These are phyloP conservation scores for Trichoderma endophyticum DNA, from an alignment of 2,329 filamentous ascomycete genomes.

Conservation along the genomic window DNA sequence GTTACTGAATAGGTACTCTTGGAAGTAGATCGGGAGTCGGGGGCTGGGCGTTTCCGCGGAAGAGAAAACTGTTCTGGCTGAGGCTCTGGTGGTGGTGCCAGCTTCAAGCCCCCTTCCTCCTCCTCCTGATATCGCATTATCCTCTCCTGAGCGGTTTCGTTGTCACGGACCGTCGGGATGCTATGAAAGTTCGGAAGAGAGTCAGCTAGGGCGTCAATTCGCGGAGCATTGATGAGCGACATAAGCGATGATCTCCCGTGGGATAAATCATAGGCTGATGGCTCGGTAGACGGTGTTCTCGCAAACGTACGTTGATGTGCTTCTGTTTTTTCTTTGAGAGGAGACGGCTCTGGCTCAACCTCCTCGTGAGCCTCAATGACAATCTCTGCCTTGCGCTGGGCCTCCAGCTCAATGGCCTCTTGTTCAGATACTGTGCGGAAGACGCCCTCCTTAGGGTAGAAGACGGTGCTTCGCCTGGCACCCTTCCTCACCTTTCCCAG, in stretches of 20 bases:
- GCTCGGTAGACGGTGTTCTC: conserved; percentile 60
- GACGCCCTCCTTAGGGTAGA: conserved; percentile 61
- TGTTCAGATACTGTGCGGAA: conserved; percentile 59
- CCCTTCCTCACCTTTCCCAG: conserved; percentile 35
- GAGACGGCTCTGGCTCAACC: conserved; percentile 18
- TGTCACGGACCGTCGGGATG: conserved; percentile 36
- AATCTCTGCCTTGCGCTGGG: conserved; percentile 27
- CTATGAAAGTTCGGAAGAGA: conserved; percentile 41
- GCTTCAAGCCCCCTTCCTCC: not conserved
- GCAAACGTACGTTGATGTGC: conserved; percentile 44
- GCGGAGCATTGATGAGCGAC: conserved; percentile 58
- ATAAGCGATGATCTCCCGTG: conserved; percentile 57
- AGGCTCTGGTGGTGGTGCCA: conserved; percentile 19
- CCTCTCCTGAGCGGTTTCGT: conserved; percentile 18
- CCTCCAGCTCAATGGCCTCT: conserved; percentile 45
- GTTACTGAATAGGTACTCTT: conserved; percentile 46
- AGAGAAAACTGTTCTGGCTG: conserved; percentile 6
- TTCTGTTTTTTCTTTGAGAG: conserved; percentile 21
- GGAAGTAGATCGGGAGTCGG: conserved; percentile 42
- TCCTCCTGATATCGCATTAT: conserved; percentile 2
- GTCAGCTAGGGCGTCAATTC: conserved; percentile 35
- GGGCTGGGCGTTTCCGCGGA: conserved; percentile 19
- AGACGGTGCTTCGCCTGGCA: conserved; percentile 51
- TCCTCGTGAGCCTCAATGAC: conserved; percentile 21
- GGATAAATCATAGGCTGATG: conserved; percentile 54